A percentile compares a stretch with the other conserved stretches of the same genome.
These are phyloP conservation scores for Lycium barbarum DNA, from an alignment of 257 asterid species.

Conservation along the genomic window DNA sequence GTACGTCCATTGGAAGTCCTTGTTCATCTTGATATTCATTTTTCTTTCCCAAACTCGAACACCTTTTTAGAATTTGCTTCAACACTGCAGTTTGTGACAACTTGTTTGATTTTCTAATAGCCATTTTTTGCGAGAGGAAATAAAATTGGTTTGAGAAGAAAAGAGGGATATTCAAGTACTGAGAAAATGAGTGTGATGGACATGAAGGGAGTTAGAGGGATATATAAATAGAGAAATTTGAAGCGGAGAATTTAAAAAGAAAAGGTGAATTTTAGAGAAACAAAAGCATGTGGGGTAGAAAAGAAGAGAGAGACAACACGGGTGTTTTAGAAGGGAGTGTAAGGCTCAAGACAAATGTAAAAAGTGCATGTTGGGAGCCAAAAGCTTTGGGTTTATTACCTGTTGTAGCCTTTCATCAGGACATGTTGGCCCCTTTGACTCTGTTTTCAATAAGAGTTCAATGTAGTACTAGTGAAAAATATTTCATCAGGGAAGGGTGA, in stretches of 20 bases:
- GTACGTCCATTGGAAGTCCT: constrained; percentile 61
- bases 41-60: constrained; percentile 56
- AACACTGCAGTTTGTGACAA: constrained; percentile 57
- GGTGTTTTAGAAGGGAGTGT: constrained; percentile 8
- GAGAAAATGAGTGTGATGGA: constrained; percentile 37
- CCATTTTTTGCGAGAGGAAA: constrained; percentile 40
- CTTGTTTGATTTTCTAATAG: constrained; percentile 49
- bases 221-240: constrained; percentile 37
- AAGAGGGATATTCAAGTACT: neutral
- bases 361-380: constrained; percentile 33
- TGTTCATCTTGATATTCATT: constrained; percentile 34
- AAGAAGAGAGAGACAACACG: neutral
- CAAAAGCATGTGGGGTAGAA: constrained; percentile 53
- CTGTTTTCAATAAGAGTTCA: neutral
- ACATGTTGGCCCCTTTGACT: constrained; percentile 35
- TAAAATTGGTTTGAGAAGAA: neutral
- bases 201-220: constrained; percentile 33
- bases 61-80: constrained; percentile 58
- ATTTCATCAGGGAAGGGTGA: no score
- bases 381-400: constrained; percentile 26
- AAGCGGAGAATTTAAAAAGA: no score
- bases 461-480: no score
- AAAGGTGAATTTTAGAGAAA: constrained; percentile 10
- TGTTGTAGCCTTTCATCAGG: constrained; percentile 17
- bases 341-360: neutral